Base-by-base conservation (phyloP, 371 early-diverging fungal species). In the Smittium culicis region DNA sequence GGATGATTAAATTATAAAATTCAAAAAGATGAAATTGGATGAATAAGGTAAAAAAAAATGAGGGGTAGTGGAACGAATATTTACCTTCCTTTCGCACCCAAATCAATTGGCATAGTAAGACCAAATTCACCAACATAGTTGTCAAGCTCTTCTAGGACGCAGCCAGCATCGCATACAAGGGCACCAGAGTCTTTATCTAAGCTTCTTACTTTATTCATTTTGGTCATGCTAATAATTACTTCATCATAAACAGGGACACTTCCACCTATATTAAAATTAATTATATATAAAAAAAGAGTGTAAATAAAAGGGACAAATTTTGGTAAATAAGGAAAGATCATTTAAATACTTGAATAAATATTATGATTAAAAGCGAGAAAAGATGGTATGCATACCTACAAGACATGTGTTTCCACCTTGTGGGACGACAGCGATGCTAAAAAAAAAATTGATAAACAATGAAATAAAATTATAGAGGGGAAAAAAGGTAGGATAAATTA, bases 351-450 rank as follows among this genome's bases (percentile, higher is more conserved):
- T n/a, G n/a, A n/a, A n/a, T n/a, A n/a, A n/a, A n/a, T n/a, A n/a
- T n/a, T n/a, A n/a, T n/a, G n/a, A n/a, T n/a, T n/a, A n/a, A n/a
- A n/a, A n/a, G n/a, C n/a, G n/a, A n/a, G n/a, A n/a, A n/a, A n/a
- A n/a, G n/a, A n/a, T n/a, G n/a, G n/a, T 16, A 64, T 64, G 25
- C 34, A 5, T 64, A 64, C 65, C 95, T 5, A 88, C 90, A 14
- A 90, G 74, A 32, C 95, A 94, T 1, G 96, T 96, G 77, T 97
- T 97, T 59, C 96, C 98, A 67, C 98, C 98, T 77, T 98, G 98
- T 34, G 97, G 95, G 1, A 93, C 93, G 33, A 98, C 91, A 20
- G 94, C 94, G 35, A 97, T 74, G 35, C 84, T 82, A 68, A 25
- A 57, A 34, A 25, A 34, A 25, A 25, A 32, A 31, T 34, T 11